phyloP scores from a whole-genome alignment of 768 basidiomycete species.

The Mycena kentingensis region DNA sequence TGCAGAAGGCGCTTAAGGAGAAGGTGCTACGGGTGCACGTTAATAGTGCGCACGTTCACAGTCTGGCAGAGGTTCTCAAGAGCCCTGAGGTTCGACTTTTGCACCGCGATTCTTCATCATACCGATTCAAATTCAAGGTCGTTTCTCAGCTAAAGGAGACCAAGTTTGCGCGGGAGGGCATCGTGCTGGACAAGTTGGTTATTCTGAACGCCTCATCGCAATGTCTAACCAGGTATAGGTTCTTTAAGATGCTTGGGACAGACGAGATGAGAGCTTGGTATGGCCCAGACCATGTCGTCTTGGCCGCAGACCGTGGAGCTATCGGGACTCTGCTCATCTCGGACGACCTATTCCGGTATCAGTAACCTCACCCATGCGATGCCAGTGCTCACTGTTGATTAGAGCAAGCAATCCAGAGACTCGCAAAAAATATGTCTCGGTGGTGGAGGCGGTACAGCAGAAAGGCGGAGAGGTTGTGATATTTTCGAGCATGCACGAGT shows the following conservation, averaged over 20 bases:
- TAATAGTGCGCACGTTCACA: slow-evolving; percentile 93
- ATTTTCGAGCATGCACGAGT: slow-evolving; percentile 99
- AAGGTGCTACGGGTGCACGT: slow-evolving; percentile 92
- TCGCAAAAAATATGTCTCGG: slow-evolving; percentile 80
- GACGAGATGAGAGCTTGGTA: slow-evolving; percentile 99
- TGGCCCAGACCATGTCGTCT: slow-evolving; percentile 89
- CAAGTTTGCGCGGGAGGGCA: slow-evolving; percentile 93
- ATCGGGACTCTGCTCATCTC: slow-evolving; percentile 94
- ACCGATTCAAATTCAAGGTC: slow-evolving; percentile 47
- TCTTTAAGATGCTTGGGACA: slow-evolving; percentile 95
- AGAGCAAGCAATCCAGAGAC: slow-evolving; percentile 80
- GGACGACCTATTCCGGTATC: slow-evolving; percentile 89
- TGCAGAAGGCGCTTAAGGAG: slow-evolving; percentile 74
- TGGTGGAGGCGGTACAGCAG: slow-evolving; percentile 86
- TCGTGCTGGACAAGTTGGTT: slow-evolving; percentile 81
- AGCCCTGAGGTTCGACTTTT: slow-evolving; percentile 84
- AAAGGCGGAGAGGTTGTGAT: slow-evolving; percentile 94
- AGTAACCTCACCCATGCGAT: not conserved
- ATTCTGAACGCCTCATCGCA: not conserved
- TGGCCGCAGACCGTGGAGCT: slow-evolving; percentile 92
- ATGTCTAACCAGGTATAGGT: slow-evolving; percentile 50
- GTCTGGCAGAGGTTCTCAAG: slow-evolving; percentile 89
- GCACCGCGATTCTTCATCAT: not conserved
- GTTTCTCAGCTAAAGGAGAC: slow-evolving; percentile 83
- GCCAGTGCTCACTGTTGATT: slow-evolving; percentile 1